Conservation (phyloP, 768 basidiomycete genomes). For the Mycena filopes region DNA sequence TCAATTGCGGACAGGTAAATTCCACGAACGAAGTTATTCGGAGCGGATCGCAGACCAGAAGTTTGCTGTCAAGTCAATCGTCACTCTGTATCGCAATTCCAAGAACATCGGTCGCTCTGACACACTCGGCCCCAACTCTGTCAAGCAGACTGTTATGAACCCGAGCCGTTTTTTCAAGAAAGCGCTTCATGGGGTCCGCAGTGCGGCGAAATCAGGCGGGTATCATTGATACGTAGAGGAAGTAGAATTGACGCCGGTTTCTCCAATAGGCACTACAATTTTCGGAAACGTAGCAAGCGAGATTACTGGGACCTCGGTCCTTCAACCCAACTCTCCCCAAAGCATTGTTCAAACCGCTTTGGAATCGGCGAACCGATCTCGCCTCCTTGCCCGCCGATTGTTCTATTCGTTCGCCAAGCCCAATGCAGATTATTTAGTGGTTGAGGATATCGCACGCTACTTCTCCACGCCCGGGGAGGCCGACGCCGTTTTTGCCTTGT, state of each 20-base stretch:
- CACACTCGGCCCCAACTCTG: slow-evolving; percentile 56
- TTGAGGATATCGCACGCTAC: slow-evolving; percentile 76
- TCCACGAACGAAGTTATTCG: slow-evolving; percentile 82
- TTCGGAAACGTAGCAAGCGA: slow-evolving; percentile 62
- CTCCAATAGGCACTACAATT: slow-evolving; percentile 78
- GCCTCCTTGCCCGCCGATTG: slow-evolving; percentile 83
- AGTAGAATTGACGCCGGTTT: no score
- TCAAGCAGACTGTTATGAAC: slow-evolving; percentile 56
- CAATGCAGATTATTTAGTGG: slow-evolving; percentile 65
- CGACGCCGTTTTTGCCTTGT: slow-evolving; percentile 71
- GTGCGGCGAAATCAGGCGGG: slow-evolving; percentile 60
- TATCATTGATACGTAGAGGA: no score
- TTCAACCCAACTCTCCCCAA: slow-evolving; percentile 89
- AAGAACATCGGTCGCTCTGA: slow-evolving; percentile 77
- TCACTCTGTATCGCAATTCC: slow-evolving; percentile 83
- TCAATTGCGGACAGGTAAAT: slow-evolving; percentile 52
- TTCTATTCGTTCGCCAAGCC: slow-evolving; percentile 86
- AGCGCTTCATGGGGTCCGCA: slow-evolving; percentile 74
- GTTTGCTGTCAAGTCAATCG: slow-evolving; percentile 75
- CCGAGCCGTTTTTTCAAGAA: slow-evolving; percentile 75
- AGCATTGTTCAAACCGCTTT: slow-evolving; percentile 85
- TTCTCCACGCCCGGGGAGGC: slow-evolving; percentile 78
- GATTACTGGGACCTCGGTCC: slow-evolving; percentile 62
- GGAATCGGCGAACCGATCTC: slow-evolving; percentile 82
- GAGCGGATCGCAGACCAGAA: slow-evolving; percentile 89